phyloP scores from a whole-genome alignment of 2,329 filamentous ascomycete genomes.

The Colletotrichum liriopes region DNA sequence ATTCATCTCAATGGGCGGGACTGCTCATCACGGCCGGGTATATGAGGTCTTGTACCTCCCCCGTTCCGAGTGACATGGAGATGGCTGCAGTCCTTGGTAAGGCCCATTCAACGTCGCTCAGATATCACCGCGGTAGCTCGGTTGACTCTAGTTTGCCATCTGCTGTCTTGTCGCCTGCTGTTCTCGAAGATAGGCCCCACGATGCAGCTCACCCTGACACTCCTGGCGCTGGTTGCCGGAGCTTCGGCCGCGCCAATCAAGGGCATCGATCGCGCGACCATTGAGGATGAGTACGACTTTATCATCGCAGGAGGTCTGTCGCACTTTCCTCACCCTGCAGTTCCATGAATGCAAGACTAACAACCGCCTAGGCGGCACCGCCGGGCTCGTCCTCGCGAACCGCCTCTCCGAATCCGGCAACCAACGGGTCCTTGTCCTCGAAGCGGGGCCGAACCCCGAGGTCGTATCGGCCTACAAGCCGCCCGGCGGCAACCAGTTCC shows the following conservation, averaged over 20 bases:
- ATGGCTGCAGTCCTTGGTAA: background rate
- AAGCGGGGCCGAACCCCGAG: slow-evolving; percentile 46
- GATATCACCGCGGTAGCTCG: background rate
- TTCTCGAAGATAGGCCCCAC: background rate
- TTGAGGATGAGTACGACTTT: slow-evolving; percentile 45
- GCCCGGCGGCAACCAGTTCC: slow-evolving; percentile 47
- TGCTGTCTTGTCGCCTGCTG: too few species aligned
- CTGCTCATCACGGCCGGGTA: background rate
- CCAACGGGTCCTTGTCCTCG: slow-evolving; percentile 47
- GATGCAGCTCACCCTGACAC: slow-evolving; percentile 29
- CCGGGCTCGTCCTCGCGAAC: slow-evolving; percentile 48
- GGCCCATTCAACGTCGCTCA: background rate
- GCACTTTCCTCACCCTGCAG: background rate
- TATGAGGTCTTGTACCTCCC: background rate
- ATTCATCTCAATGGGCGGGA: background rate
- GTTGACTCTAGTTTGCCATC: background rate
- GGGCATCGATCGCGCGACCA: slow-evolving; percentile 37
- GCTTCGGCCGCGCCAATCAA: slow-evolving; percentile 38
- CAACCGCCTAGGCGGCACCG: slow-evolving; percentile 44
- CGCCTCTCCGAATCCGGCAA: slow-evolving; percentile 46
- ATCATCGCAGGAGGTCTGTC: slow-evolving; percentile 44
- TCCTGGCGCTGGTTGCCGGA: slow-evolving; percentile 30
- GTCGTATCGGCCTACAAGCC: slow-evolving; percentile 46
- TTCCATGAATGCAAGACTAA: background rate
- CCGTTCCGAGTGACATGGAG: too few species aligned